A percentile compares a stretch with the other conserved stretches of the same genome.
These are phyloP conservation scores for Ganoderma lucidum DNA, from an alignment of 1,284 basidiomycete species.

Conservation along the genomic window DNA sequence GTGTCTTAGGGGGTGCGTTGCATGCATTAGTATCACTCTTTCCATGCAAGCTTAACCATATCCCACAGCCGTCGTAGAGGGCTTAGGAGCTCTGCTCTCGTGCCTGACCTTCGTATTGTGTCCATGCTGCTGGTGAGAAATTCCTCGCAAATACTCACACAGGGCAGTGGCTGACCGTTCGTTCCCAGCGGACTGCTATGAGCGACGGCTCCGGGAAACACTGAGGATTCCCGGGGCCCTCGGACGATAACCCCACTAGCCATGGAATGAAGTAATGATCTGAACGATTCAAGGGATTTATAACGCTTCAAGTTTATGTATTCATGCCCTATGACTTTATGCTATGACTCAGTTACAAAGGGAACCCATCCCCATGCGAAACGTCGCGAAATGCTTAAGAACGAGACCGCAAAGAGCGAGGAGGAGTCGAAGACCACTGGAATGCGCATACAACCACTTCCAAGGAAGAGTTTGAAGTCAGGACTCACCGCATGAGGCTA, in stretches of 20 bases:
- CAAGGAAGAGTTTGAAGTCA: too few relatives aligned
- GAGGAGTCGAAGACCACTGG: too few relatives aligned
- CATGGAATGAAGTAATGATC: background rate
- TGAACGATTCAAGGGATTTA: background rate
- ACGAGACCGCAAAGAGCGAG: too few relatives aligned
- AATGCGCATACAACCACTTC: background rate
- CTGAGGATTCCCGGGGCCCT: background rate
- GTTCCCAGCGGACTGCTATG: background rate
- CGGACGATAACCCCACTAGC: background rate
- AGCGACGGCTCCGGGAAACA: background rate
- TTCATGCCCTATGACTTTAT: background rate
- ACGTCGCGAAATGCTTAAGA: too few relatives aligned
- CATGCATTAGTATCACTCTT: background rate
- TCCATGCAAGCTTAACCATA: background rate
- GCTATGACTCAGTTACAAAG: background rate
- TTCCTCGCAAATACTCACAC: background rate
- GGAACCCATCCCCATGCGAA: background rate
- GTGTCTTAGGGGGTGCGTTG: background rate
- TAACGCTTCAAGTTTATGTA: background rate
- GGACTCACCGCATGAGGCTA: too few relatives aligned
- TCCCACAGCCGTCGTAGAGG: background rate
- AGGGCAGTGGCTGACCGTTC: background rate
- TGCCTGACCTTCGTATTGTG: background rate
- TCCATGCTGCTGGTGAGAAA: background rate
- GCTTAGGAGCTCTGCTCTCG: background rate